phyloP scores from a whole-genome alignment of 208 protist genomes.

The Porcisia deanei region DNA sequence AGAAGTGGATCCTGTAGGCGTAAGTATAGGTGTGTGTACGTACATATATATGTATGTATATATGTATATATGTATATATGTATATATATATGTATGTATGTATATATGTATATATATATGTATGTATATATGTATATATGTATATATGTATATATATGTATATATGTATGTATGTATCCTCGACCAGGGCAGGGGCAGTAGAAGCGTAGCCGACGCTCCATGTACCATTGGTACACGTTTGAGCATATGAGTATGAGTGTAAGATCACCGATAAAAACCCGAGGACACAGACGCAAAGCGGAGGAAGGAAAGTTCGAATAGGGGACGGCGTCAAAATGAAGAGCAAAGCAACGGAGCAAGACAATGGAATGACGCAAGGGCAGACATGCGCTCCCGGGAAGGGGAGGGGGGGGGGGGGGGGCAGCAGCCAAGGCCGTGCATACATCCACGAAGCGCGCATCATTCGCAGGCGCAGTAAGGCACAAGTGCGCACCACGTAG shows the following conservation, averaged over 20 bases:
- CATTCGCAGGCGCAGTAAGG: not conserved
- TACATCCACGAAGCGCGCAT: not conserved
- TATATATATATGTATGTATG: no score
- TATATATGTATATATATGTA: not conserved
- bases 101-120: no score
- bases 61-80: not conserved
- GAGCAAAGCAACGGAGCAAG: not conserved
- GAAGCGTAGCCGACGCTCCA: not conserved
- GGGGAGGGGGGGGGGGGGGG: not conserved
- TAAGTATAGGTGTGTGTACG: not conserved
- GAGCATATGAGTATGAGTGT: not conserved
- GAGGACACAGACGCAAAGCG: not conserved
- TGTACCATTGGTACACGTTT: not conserved
- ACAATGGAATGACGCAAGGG: not conserved
- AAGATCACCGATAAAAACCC: not conserved
- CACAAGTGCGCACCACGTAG: not conserved
- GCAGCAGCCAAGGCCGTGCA: not conserved
- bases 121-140: not conserved
- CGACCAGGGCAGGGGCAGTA: not conserved
- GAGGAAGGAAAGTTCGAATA: not conserved
- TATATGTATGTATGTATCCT: not conserved
- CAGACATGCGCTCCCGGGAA: not conserved
- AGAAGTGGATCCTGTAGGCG: not conserved
- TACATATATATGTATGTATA: not conserved
- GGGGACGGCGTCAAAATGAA: not conserved